These are phyloP conservation scores for Durio zibethinus DNA, from an alignment of 345 rosid genomes.

Conservation along the genomic window DNA sequence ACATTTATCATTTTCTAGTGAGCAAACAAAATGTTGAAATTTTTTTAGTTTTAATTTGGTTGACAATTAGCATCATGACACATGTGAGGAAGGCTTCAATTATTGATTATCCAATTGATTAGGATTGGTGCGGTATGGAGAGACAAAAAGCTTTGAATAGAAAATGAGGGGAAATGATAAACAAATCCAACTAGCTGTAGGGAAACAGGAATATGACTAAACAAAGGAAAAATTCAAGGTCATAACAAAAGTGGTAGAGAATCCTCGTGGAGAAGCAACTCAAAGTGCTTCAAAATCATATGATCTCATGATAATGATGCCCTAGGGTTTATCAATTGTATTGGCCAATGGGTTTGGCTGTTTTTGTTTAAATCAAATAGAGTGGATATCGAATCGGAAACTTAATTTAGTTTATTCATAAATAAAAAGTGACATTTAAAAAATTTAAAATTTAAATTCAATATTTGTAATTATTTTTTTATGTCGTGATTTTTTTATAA, in stretches of 20 bases:
- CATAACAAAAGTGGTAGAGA: slow-evolving; percentile 1
- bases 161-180: slow-evolving; percentile 7
- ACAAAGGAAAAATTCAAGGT: not conserved
- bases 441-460: too few species aligned
- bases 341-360: not conserved
- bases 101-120: slow-evolving; percentile 30
- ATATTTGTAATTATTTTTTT: too few species aligned
- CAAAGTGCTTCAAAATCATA: slow-evolving; percentile 19
- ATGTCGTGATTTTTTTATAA: too few species aligned
- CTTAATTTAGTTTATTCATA: too few species aligned
- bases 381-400: too few species aligned
- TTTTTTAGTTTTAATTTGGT: not conserved
- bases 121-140: slow-evolving; percentile 13
- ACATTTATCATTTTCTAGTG: not conserved
- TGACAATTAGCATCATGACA: slow-evolving; percentile 14
- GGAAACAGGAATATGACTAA: not conserved
- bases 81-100: slow-evolving; percentile 28
- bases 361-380: not conserved
- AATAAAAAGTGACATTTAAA: too few species aligned
- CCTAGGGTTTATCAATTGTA: not conserved
- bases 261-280: slow-evolving; percentile 26
- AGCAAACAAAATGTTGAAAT: not conserved
- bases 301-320: slow-evolving; percentile 21
- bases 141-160: not conserved
- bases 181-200: slow-evolving; percentile 19